Percentiles rank a stretch among this genome's conserved stretches.
Conservation (phyloP, 2,329 filamentous ascomycete genomes). For the Stachybotrys elegans region DNA sequence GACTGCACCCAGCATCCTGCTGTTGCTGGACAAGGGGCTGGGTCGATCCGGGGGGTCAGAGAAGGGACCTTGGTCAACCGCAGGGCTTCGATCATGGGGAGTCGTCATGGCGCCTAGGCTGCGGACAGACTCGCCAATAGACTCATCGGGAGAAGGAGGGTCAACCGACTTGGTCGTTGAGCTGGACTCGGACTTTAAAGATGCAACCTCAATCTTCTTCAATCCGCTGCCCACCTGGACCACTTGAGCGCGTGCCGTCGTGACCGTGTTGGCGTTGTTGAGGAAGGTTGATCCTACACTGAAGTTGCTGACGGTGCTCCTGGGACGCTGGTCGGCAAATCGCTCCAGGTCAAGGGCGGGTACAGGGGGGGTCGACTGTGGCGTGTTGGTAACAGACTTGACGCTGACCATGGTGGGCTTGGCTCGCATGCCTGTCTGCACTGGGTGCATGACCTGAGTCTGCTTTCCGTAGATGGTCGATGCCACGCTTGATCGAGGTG, state of each 20-base stretch:
- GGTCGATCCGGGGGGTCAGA: slow-evolving; percentile 43
- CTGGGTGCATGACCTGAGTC: slow-evolving; percentile 74
- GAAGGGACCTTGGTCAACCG: slow-evolving; percentile 53
- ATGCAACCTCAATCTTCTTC: slow-evolving; percentile 38
- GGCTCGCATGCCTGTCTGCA: slow-evolving; percentile 79
- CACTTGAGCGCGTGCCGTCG: slow-evolving; percentile 53
- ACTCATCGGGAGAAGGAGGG: slow-evolving; percentile 7
- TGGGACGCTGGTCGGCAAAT: slow-evolving; percentile 44
- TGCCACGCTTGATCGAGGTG: slow-evolving; percentile 69
- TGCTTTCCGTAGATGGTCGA: slow-evolving; percentile 94
- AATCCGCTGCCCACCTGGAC: slow-evolving; percentile 50
- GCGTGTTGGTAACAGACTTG: slow-evolving; percentile 60
- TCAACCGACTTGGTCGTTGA: slow-evolving; percentile 8
- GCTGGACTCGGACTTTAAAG: slow-evolving; percentile 30
- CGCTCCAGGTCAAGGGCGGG: slow-evolving; percentile 64
- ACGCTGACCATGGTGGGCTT: slow-evolving; percentile 94
- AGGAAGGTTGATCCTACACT: slow-evolving; percentile 65
- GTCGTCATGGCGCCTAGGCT: slow-evolving; percentile 44
- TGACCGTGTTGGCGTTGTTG: slow-evolving; percentile 58
- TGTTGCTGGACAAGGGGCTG: slow-evolving; percentile 27
- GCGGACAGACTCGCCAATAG: slow-evolving; percentile 18
- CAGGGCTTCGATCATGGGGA: slow-evolving; percentile 44
- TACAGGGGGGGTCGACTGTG: slow-evolving; percentile 54
- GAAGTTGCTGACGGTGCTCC: slow-evolving; percentile 54
- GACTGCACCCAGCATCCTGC: slow-evolving; percentile 47